Conservation (phyloP, 768 basidiomycete genomes). For the Tricholoma hemisulphureum region DNA sequence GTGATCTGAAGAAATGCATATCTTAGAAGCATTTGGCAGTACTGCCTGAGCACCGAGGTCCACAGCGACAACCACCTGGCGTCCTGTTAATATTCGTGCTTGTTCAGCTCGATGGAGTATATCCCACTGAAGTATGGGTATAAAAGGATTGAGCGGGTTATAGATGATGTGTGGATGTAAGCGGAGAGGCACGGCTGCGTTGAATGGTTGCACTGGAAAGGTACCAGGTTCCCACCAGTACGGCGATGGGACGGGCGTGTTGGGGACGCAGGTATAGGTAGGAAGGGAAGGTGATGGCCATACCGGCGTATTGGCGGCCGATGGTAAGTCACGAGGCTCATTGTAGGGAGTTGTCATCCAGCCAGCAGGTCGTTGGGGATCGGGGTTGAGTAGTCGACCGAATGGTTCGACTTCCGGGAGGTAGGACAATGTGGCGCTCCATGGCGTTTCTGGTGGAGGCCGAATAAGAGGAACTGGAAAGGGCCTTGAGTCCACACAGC, state of each 20-base stretch:
- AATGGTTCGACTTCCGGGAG: not conserved
- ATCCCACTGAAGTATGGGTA: slow-evolving; percentile 43
- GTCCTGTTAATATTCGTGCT: slow-evolving; percentile 32
- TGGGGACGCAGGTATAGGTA: not conserved
- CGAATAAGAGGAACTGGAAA: slow-evolving; percentile 7
- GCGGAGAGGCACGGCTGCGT: slow-evolving; percentile 19
- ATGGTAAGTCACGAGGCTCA: not conserved
- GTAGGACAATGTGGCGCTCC: slow-evolving; percentile 1
- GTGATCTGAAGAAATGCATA: slow-evolving; percentile 41
- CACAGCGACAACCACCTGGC: slow-evolving; percentile 26
- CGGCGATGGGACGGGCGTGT: not conserved
- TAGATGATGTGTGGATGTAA: slow-evolving; percentile 33
- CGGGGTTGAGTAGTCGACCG: not conserved
- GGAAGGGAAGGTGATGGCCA: slow-evolving; percentile 9
- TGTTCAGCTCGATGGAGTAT: slow-evolving; percentile 36
- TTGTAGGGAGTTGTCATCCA: slow-evolving; percentile 7
- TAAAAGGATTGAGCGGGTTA: slow-evolving; percentile 37
- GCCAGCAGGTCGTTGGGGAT: not conserved
- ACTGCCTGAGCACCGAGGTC: slow-evolving; percentile 34
- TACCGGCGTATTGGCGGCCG: slow-evolving; percentile 4
- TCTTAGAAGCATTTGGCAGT: slow-evolving; percentile 26
- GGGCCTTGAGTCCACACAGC: not conserved
- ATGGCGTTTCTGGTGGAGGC: slow-evolving; percentile 6
- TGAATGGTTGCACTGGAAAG: slow-evolving; percentile 18
- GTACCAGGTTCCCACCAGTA: slow-evolving; percentile 23